A percentile compares a stretch with the other conserved stretches of the same genome.
Conservation (phyloP, 1,284 basidiomycete genomes). For the Apiotrichum sp. region DNA sequence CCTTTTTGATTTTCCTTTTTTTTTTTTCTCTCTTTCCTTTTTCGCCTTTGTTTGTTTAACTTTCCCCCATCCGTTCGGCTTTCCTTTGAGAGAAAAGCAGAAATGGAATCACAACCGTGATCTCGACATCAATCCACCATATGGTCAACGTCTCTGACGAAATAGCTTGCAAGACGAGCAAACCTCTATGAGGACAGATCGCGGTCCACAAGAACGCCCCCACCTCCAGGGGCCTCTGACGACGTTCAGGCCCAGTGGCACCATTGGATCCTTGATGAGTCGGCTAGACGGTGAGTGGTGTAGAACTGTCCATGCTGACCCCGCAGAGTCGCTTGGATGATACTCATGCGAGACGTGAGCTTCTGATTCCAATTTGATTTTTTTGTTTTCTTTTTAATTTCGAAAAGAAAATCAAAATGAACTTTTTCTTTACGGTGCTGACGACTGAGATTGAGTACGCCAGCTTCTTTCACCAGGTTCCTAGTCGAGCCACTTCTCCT, state of each 20-base stretch:
- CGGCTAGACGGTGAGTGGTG: conserved; percentile 1
- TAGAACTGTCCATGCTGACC: not conserved
- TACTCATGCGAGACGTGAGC: conserved; percentile 7
- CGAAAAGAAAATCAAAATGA: too few relatives aligned
- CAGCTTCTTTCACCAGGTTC: conserved; percentile 7
- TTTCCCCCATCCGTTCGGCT: too few relatives aligned
- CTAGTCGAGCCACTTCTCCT: conserved; percentile 1
- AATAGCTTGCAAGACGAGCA: conserved; percentile 3
- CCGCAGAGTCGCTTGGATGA: conserved; percentile 1
- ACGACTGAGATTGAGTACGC: conserved; percentile 6
- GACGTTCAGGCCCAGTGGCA: conserved; percentile 3
- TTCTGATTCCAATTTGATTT: too few relatives aligned
- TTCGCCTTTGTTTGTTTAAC: too few relatives aligned
- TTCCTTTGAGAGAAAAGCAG: not conserved
- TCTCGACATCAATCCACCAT: too few relatives aligned
- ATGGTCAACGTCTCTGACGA: not conserved
- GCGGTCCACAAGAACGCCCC: not conserved
- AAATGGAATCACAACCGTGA: too few relatives aligned
- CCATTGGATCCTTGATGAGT: conserved; percentile 7
- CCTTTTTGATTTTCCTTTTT: too few relatives aligned
- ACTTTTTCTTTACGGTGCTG: not conserved
- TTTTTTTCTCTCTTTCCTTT: too few relatives aligned
- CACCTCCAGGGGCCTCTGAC: not conserved
- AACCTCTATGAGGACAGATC: conserved; percentile 4
- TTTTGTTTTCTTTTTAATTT: too few relatives aligned